phyloP scores from a whole-genome alignment of 306 rosid species.

The Prunus kanzakura region DNA sequence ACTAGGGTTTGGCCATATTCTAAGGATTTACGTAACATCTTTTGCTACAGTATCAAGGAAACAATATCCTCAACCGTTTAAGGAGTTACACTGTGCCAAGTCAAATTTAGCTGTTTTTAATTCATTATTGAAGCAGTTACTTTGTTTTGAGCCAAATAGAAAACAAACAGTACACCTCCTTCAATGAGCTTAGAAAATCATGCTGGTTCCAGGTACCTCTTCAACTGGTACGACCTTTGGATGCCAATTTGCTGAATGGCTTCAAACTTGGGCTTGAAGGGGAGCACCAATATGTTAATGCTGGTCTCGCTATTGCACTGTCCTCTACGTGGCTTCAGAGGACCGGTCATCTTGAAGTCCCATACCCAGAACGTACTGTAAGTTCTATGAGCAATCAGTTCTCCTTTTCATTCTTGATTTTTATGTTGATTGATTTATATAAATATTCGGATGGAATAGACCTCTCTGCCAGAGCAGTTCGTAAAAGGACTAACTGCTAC shows the following conservation, averaged over 20 bases:
- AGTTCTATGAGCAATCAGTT: conserved; percentile 34
- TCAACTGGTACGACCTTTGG: conserved; percentile 58
- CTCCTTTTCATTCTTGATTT: conserved; percentile 13
- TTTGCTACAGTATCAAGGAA: neutral
- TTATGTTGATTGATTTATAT: conserved; percentile 24
- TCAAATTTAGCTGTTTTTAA: conserved; percentile 18
- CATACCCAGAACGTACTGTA: conserved; percentile 48
- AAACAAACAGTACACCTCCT: neutral
- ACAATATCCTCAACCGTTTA: neutral
- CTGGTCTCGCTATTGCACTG: conserved; percentile 85
- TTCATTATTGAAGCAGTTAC: conserved; percentile 21
- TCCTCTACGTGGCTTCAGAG: conserved; percentile 86
- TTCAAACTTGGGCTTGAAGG: conserved; percentile 88
- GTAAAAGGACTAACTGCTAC: conserved; percentile 63
- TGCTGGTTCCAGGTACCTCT: conserved; percentile 63
- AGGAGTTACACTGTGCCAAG: conserved; percentile 1
- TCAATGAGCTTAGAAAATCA: conserved; percentile 28
- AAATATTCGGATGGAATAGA: conserved; percentile 38
- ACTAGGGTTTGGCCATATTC: neutral
- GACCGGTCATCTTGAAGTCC: conserved; percentile 53
- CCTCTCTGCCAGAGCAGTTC: conserved; percentile 72
- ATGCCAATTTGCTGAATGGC: conserved; percentile 64
- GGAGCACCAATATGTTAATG: conserved; percentile 89
- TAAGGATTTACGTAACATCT: neutral
- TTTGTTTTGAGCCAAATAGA: neutral